Conservation (phyloP, 2,329 filamentous ascomycete genomes). For the Diaporthe eres region DNA sequence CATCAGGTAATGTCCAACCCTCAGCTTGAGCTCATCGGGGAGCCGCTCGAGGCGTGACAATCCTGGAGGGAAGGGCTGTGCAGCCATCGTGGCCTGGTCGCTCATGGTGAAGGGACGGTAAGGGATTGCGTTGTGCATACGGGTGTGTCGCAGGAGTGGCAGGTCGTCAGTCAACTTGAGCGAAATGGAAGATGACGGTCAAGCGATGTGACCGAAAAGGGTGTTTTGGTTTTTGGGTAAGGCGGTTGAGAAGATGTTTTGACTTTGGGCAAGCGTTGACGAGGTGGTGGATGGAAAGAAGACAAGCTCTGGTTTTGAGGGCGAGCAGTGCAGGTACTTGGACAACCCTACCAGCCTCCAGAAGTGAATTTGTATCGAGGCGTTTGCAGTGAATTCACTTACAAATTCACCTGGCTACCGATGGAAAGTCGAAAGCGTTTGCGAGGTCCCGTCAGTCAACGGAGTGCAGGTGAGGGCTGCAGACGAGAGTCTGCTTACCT, state of each 20-base stretch:
- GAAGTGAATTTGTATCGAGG: background rate
- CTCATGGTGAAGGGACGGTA: background rate
- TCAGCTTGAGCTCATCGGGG: background rate
- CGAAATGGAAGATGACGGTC: background rate
- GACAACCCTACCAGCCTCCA: background rate
- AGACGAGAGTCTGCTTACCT: background rate
- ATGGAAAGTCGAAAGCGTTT: background rate
- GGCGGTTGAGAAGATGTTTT: no score
- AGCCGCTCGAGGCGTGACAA: background rate
- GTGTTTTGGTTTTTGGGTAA: no score
- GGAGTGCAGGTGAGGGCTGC: no score
- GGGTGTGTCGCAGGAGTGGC: background rate
- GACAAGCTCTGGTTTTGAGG: background rate
- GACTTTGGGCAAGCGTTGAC: no score
- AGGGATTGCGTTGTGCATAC: background rate
- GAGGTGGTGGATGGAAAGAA: background rate
- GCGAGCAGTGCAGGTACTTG: background rate
- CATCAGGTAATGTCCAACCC: background rate
- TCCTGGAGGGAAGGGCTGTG: background rate
- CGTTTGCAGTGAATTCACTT: background rate
- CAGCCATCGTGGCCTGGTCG: rapidly evolving
- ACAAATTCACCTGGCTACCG: background rate
- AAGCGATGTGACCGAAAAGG: background rate
- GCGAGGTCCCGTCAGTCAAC: background rate
- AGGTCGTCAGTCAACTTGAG: rapidly evolving